Conservation (phyloP, 2,329 filamentous ascomycete species). For the Fusarium papillatum region DNA sequence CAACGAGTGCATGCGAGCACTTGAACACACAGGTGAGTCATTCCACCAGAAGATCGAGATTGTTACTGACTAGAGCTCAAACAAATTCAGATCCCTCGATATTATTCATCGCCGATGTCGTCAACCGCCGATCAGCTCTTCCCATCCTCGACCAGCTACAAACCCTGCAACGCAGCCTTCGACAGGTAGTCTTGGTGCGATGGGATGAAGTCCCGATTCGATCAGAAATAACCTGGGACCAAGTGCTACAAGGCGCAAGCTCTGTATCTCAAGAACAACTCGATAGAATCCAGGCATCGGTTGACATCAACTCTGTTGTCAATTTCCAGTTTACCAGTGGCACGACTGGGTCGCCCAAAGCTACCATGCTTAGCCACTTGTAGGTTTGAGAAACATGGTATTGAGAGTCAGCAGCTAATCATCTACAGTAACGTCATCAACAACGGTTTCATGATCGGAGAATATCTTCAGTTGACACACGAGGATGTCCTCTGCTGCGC, state of each 20-base stretch:
- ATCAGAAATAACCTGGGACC: not conserved
- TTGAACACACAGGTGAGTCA: not conserved
- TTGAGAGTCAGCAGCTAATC: not conserved
- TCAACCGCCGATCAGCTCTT: not conserved
- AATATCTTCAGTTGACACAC: not conserved
- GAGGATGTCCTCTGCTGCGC: not conserved
- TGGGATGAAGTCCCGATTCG: not conserved
- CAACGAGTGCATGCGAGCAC: not conserved
- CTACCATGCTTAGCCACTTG: not conserved
- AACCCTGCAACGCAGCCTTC: not conserved
- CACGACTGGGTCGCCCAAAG: not conserved
- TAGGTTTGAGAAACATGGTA: not conserved
- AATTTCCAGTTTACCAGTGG: not conserved
- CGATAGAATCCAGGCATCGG: not conserved
- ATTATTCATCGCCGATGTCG: not conserved
- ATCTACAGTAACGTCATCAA: not conserved
- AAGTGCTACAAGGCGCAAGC: not conserved
- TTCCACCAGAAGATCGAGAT: accelerated
- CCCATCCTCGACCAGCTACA: not conserved
- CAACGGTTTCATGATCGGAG: not conserved
- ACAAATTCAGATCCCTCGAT: not conserved
- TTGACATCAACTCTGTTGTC: not conserved
- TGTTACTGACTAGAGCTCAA: not conserved
- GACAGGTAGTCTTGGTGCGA: not conserved
- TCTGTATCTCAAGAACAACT: not conserved